A percentile compares a stretch with the other conserved stretches of the same genome.
Conservation (phyloP, 2,329 filamentous ascomycete species). For the Fusarium transvaalense region DNA sequence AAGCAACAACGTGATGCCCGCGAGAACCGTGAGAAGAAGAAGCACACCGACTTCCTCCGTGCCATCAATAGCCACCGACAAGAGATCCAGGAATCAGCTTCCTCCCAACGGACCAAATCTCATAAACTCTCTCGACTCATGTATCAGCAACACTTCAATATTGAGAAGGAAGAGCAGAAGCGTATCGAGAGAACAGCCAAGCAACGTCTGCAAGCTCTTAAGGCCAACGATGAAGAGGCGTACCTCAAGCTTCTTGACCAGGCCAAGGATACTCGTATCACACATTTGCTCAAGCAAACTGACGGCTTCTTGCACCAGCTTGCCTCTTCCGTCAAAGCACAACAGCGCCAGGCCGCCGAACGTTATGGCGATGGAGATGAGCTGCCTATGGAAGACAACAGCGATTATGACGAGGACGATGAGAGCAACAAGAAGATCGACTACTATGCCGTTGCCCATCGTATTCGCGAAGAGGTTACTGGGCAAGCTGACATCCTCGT, state of each 20-base stretch:
- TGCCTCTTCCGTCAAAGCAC: slow-evolving; percentile 91
- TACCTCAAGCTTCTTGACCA: slow-evolving; percentile 98
- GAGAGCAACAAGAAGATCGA: slow-evolving; percentile 86
- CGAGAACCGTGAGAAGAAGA: slow-evolving; percentile 97
- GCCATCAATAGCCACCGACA: slow-evolving; percentile 85
- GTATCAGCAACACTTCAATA: slow-evolving; percentile 90
- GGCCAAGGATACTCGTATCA: slow-evolving; percentile 99
- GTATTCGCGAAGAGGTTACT: slow-evolving; percentile 91
- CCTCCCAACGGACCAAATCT: slow-evolving; percentile 77
- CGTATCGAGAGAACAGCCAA: slow-evolving; percentile 97
- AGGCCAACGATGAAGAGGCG: slow-evolving; percentile 98
- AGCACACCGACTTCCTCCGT: slow-evolving; percentile 90
- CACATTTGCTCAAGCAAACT: slow-evolving; percentile 94
- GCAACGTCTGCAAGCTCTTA: slow-evolving; percentile 98
- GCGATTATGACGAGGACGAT: slow-evolving; percentile 75
- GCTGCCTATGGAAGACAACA: slow-evolving; percentile 70
- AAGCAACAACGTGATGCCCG: slow-evolving; percentile 98
- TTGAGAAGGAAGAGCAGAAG: slow-evolving; percentile 99
- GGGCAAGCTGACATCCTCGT: slow-evolving; percentile 87
- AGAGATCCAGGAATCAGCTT: slow-evolving; percentile 78
- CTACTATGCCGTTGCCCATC: slow-evolving; percentile 98
- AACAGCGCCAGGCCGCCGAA: slow-evolving; percentile 86
- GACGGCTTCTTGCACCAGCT: slow-evolving; percentile 98
- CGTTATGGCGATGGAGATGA: slow-evolving; percentile 77
- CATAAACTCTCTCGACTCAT: slow-evolving; percentile 92